These are phyloP conservation scores for Chlamydomonas schloesseri DNA, from an alignment of 139 green algal species.

Conservation along the genomic window DNA sequence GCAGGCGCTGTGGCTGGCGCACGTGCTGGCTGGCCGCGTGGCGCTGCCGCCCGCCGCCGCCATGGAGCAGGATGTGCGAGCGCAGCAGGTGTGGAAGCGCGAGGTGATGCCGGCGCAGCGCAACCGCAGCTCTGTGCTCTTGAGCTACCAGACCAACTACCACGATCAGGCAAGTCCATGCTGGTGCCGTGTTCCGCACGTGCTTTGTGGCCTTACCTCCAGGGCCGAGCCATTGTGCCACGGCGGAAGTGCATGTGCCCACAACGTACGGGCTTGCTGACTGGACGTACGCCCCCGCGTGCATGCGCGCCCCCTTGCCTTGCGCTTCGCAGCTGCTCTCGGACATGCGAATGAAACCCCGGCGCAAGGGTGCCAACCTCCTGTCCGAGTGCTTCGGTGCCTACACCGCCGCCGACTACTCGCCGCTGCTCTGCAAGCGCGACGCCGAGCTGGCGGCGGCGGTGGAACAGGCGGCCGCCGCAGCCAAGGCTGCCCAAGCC, in stretches of 20 bases:
- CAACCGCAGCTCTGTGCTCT: slow-evolving; percentile 23
- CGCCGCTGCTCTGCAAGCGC: neutral
- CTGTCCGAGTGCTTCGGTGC: slow-evolving; percentile 35
- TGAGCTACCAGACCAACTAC: slow-evolving; percentile 46
- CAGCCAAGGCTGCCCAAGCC: no score
- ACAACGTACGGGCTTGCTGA: no score
- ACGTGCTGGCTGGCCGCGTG: slow-evolving; percentile 9
- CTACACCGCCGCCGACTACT: slow-evolving; percentile 33
- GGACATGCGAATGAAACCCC: neutral
- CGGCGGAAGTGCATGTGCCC: no score
- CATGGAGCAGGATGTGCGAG: slow-evolving; percentile 42
- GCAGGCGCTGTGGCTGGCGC: slow-evolving; percentile 47
- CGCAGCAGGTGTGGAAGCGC: slow-evolving; percentile 36
- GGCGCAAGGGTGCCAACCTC: slow-evolving; percentile 33
- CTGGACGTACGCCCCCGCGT: neutral
- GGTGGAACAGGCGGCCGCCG: no score
- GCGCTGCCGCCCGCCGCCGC: neutral
- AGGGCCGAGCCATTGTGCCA: neutral
- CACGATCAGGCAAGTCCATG: slow-evolving; percentile 33
- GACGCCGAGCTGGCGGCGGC: no score
- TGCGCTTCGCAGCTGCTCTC: slow-evolving; percentile 1
- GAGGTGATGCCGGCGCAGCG: slow-evolving; percentile 26
- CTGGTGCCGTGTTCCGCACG: neutral
- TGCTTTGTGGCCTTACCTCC: no score
- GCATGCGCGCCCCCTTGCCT: neutral